A percentile compares a stretch with the other conserved stretches of the same genome.
phyloP scores from a whole-genome alignment of 2,329 filamentous ascomycete species.

The Cadophora gregata region DNA sequence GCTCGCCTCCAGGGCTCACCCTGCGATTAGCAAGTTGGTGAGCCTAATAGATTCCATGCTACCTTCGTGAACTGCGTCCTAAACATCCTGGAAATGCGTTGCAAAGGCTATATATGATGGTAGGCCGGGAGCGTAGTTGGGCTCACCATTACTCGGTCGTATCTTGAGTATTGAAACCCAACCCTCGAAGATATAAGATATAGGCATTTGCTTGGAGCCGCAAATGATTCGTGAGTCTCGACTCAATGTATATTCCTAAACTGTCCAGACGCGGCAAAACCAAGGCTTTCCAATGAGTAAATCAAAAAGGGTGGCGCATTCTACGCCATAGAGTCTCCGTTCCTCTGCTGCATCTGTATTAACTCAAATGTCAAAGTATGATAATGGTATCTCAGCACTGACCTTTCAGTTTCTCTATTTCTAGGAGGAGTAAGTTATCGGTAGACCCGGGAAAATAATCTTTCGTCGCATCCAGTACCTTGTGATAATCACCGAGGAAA shows the following conservation, averaged over 20 bases:
- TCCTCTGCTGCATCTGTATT: not conserved
- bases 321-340: not conserved
- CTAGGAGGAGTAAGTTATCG: not conserved
- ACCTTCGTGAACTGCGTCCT: not conserved
- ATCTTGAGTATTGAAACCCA: not conserved
- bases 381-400: no score
- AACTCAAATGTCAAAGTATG: not conserved
- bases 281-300: not conserved
- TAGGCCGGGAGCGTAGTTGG: not conserved
- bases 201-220: not conserved
- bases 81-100: not conserved
- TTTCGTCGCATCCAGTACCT: not conserved
- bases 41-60: not conserved
- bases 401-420: not conserved
- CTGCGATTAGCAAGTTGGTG: not conserved
- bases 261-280: slow-evolving; percentile 6
- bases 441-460: not conserved
- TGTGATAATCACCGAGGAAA: not conserved
- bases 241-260: slow-evolving; percentile 7
- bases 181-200: not conserved
- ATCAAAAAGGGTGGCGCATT: not conserved
- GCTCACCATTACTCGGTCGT: not conserved
- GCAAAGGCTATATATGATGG: not conserved
- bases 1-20: not conserved
- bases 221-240: not conserved